phyloP scores from a whole-genome alignment of 176 grass and related monocot genomes.

The Juncus effusus region DNA sequence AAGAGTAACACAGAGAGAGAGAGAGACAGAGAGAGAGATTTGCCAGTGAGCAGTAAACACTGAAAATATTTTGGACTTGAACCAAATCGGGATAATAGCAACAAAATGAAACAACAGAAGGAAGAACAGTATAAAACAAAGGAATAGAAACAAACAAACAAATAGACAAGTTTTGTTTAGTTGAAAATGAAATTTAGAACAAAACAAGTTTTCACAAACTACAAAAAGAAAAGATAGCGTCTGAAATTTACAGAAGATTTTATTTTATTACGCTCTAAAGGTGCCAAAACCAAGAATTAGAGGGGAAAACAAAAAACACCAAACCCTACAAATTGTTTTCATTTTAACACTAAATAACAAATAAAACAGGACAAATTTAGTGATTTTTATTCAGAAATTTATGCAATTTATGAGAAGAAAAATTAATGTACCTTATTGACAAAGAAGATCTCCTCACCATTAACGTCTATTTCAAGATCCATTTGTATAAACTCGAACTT shows the following conservation, averaged over 20 bases:
- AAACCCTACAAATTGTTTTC: not conserved
- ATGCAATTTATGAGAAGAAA: conserved; percentile 1
- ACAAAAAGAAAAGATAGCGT: too few species aligned
- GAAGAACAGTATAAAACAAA: conserved; percentile 6
- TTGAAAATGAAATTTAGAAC: not conserved
- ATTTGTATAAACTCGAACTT: conserved; percentile 31
- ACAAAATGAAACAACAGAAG: conserved; percentile 28
- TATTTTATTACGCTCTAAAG: too few species aligned
- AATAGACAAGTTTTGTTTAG: conserved; percentile 6
- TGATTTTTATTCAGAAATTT: conserved; percentile 4
- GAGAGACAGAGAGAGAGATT: not conserved
- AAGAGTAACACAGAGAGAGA: not conserved
- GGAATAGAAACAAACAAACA: conserved; percentile 5
- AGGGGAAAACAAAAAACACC: conserved; percentile 13
- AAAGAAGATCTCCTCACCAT: conserved; percentile 78
- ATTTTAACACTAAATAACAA: conserved; percentile 16
- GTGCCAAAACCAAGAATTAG: not conserved
- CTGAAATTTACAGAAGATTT: too few species aligned
- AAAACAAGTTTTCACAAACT: too few species aligned
- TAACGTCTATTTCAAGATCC: conserved; percentile 83
- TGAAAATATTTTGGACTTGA: conserved; percentile 8
- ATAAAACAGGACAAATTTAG: conserved; percentile 28
- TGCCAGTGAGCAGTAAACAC: not conserved
- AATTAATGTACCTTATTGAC: conserved; percentile 51
- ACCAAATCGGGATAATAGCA: conserved; percentile 15